phyloP scores from a whole-genome alignment of 306 rosid species.

The Sindora glabra region DNA sequence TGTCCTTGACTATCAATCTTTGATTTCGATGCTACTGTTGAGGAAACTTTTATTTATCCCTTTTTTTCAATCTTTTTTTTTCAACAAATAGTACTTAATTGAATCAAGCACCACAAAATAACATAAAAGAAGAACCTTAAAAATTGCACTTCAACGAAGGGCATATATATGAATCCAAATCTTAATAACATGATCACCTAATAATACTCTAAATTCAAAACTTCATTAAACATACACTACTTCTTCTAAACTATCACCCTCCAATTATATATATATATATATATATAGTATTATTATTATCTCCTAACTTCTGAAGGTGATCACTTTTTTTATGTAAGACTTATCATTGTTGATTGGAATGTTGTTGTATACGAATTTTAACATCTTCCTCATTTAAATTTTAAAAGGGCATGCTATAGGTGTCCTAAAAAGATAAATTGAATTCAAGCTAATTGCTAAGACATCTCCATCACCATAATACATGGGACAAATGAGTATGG shows the following conservation, averaged over 20 bases:
- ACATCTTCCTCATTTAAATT: constrained; percentile 10
- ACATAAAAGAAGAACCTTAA: background rate
- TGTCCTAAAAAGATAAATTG: background rate
- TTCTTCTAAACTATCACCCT: constrained; percentile 6
- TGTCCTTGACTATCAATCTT: no score
- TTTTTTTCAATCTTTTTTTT: no score
- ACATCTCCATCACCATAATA: constrained; percentile 26
- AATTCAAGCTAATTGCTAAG: constrained; percentile 6
- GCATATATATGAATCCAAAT: background rate
- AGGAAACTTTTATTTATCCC: no score
- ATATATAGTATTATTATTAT: background rate
- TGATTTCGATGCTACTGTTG: no score
- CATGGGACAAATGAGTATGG: constrained; percentile 24
- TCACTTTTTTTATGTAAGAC: background rate
- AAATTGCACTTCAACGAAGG: background rate
- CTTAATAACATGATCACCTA: background rate
- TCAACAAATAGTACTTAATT: no score
- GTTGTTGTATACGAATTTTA: background rate
- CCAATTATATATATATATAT: background rate
- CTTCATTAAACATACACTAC: background rate
- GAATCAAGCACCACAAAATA: no score
- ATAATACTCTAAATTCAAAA: constrained; percentile 3
- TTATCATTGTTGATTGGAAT: background rate
- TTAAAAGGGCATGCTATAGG: background rate
- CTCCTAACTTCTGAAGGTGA: background rate